Evolutionary conservation across 176 grass and related monocot genomes (phyloP).

Genomic region (Oryza officinalis): DNA sequence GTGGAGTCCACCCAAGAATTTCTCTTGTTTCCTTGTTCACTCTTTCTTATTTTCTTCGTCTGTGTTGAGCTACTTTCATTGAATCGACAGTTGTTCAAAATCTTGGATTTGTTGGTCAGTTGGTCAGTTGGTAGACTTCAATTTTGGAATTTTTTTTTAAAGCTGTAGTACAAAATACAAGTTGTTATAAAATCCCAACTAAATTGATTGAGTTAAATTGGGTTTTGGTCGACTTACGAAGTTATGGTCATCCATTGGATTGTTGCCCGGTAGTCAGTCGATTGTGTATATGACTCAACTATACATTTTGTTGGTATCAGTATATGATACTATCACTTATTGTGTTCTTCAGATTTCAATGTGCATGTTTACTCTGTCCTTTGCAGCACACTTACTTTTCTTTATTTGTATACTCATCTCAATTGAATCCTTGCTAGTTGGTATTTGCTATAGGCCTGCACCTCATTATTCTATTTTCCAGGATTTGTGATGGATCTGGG

Average conservation of each 20-base stretch:
- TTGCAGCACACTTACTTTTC: background rate
- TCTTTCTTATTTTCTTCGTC: background rate
- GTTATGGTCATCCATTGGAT: slow-evolving; percentile 1
- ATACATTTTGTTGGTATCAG: background rate
- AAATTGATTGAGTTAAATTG: background rate
- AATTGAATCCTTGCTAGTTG: slow-evolving; percentile 9
- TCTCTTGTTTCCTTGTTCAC: background rate
- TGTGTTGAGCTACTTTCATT: slow-evolving; percentile 11
- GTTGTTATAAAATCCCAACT: background rate
- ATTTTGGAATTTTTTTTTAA: slow-evolving; percentile 3
- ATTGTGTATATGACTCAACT: background rate
- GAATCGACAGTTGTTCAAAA: background rate
- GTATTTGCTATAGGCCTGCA: background rate
- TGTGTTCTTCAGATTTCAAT: background rate
- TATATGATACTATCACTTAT: background rate
- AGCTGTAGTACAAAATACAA: background rate
- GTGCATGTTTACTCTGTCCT: background rate
- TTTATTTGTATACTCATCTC: background rate
- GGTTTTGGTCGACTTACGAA: slow-evolving; percentile 10
- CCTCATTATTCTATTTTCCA: slow-evolving; percentile 39
- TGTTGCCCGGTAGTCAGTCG: background rate
- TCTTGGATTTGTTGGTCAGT: background rate
- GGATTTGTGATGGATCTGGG: slow-evolving; percentile 53
- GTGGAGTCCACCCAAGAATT: background rate
- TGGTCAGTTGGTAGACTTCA: background rate